These are phyloP conservation scores for Blastobotrys chiropterorum DNA, from an alignment of 805 yeast species.

Conservation along the genomic window DNA sequence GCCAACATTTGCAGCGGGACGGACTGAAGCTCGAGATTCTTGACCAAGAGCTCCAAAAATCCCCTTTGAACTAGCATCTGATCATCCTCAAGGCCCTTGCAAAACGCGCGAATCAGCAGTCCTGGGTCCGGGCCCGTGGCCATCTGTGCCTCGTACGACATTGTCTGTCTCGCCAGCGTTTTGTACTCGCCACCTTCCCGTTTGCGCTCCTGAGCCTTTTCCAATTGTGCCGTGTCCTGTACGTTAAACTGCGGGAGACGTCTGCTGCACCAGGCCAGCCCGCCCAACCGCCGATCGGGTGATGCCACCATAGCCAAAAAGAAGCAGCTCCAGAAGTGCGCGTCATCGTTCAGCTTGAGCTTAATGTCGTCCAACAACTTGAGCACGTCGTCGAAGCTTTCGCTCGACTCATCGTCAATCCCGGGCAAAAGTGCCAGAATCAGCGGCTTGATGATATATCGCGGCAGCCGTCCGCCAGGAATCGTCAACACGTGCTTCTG, in stretches of 20 bases:
- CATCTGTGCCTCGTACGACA: constrained; percentile 49
- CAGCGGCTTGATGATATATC: constrained; percentile 59
- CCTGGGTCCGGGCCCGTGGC: constrained; percentile 77
- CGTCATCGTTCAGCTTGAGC: constrained; percentile 51
- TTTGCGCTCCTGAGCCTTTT: background rate
- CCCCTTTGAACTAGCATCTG: constrained; percentile 78
- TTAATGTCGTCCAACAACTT: constrained; percentile 56
- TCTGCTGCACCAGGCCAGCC: constrained; percentile 65
- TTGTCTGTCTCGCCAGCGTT: constrained; percentile 6
- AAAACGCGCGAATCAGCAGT: constrained; percentile 64
- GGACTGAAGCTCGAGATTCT: constrained; percentile 61
- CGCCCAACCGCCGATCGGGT: constrained; percentile 78
- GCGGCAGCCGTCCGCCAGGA: constrained; percentile 40
- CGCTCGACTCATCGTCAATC: constrained; percentile 87
- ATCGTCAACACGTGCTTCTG: constrained; percentile 47
- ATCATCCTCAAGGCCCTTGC: constrained; percentile 61
- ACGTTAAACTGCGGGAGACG: constrained; percentile 45
- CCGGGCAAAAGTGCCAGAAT: constrained; percentile 76
- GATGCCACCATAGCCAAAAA: constrained; percentile 71
- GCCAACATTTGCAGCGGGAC: constrained; percentile 45
- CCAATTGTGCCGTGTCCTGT: background rate
- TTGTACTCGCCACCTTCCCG: background rate
- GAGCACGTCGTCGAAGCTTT: constrained; percentile 60
- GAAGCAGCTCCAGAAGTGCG: constrained; percentile 81
- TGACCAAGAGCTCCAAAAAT: constrained; percentile 70